These are phyloP conservation scores for Cercospora canescens DNA, from an alignment of 2,329 filamentous ascomycete genomes.

Conservation along the genomic window DNA sequence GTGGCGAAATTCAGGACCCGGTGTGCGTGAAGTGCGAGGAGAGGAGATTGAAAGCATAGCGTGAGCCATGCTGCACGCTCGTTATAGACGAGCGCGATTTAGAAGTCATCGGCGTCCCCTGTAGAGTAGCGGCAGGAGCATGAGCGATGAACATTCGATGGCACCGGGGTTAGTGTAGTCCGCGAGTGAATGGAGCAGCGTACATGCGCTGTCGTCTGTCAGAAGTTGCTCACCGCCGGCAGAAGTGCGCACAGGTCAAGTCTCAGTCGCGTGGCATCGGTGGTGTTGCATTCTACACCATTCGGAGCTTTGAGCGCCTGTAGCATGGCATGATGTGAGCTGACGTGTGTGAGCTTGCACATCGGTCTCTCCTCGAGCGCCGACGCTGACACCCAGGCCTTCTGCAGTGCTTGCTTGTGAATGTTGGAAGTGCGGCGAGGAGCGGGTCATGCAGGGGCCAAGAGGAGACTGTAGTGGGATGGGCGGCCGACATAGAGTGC, in stretches of 20 bases:
- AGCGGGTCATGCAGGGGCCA: not conserved
- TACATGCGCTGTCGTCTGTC: not conserved
- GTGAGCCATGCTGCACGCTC: not conserved
- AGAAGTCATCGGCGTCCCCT: not conserved
- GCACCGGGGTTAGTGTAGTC: not conserved
- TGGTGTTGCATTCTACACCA: not conserved
- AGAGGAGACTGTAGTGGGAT: not conserved
- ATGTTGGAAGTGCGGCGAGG: not conserved
- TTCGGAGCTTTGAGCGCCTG: not conserved
- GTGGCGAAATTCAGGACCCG: constrained; percentile 58
- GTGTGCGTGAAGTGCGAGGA: constrained; percentile 65
- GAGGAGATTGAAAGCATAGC: constrained; percentile 57
- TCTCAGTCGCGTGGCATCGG: too few species aligned
- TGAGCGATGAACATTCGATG: not conserved
- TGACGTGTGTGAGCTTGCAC: not conserved
- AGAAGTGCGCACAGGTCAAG: not conserved
- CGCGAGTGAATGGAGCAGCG: not conserved
- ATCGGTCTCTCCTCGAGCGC: not conserved
- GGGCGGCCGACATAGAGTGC: not conserved
- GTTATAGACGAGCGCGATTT: not conserved
- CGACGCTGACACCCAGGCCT: not conserved
- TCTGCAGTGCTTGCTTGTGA: not conserved
- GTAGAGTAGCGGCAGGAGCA: not conserved
- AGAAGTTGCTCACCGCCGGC: not conserved
- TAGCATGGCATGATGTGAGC: not conserved